Evolutionary conservation across 176 grass and related monocot species (phyloP).

Genomic region (Musa troglodytarum): DNA sequence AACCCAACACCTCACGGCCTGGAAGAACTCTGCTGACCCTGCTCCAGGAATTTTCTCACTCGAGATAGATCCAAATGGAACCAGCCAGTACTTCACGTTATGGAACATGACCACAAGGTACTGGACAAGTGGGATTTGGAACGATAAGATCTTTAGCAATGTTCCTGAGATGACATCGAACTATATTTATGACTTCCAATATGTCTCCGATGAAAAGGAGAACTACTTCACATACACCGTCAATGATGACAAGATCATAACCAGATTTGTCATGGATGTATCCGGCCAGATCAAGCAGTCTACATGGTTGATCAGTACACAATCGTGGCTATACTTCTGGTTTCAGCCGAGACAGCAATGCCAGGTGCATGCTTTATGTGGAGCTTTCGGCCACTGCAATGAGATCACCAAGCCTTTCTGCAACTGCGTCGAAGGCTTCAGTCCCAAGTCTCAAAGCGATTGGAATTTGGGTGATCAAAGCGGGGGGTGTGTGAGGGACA

Average conservation of each 20-base stretch:
- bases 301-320: slow-evolving; percentile 21
- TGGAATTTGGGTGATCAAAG: slow-evolving; percentile 26
- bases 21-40: slow-evolving; percentile 38
- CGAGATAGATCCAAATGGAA: slow-evolving; percentile 26
- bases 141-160: slow-evolving; percentile 8
- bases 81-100: slow-evolving; percentile 23
- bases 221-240: slow-evolving; percentile 42
- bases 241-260: slow-evolving; percentile 20
- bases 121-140: slow-evolving; percentile 44
- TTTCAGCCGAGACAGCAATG: slow-evolving; percentile 26
- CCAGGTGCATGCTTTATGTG: slow-evolving; percentile 32
- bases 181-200: slow-evolving; percentile 37
- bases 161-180: slow-evolving; percentile 42
- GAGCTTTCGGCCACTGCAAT: slow-evolving; percentile 35
- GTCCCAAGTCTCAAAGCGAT: background rate
- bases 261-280: slow-evolving; percentile 28
- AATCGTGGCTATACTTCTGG: slow-evolving; percentile 28
- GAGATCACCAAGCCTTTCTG: slow-evolving; percentile 22
- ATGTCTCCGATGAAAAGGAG: slow-evolving; percentile 6
- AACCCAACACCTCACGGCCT: slow-evolving; percentile 21
- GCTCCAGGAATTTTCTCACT: slow-evolving; percentile 29
- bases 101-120: slow-evolving; percentile 28
- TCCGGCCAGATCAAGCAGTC: slow-evolving; percentile 31
- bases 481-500: slow-evolving; percentile 25
- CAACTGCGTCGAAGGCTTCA: slow-evolving; percentile 33